Evolutionary conservation across 768 basidiomycete species (phyloP).

Genomic region (Lactifluus rugatus): DNA sequence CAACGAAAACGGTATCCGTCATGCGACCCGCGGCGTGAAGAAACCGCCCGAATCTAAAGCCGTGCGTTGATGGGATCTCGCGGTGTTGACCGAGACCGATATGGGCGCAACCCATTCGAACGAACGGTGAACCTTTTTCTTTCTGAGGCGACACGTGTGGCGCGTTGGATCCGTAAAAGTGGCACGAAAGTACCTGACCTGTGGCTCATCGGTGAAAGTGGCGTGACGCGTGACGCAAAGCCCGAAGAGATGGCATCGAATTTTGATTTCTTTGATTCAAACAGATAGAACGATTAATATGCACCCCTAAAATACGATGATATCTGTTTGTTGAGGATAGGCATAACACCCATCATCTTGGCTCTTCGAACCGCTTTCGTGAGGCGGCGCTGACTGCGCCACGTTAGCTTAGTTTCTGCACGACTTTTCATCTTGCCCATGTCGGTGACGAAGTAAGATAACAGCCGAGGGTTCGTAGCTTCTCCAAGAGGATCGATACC

Average conservation of each 20-base stretch:
- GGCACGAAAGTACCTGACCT: not conserved
- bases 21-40: constrained; percentile 11
- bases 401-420: constrained; percentile 59
- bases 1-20: not conserved
- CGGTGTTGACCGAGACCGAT: not conserved
- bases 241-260: no score
- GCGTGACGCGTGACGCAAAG: not conserved
- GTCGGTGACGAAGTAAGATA: constrained; percentile 51
- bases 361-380: constrained; percentile 83
- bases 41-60: not conserved
- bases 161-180: not conserved
- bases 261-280: not conserved
- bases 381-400: constrained; percentile 66
- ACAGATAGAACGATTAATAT: not conserved
- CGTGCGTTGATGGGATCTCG: constrained; percentile 3
- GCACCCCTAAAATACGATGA: not conserved
- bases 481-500: constrained; percentile 66
- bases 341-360: constrained; percentile 85
- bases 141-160: constrained; percentile 1
- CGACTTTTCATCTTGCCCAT: constrained; percentile 79
- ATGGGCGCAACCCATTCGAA: constrained; percentile 7
- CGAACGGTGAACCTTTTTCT: not conserved
- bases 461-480: constrained; percentile 47
- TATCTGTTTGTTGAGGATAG: constrained; percentile 26
- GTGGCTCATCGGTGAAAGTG: not conserved